Conservation (phyloP, 192 early-diverging fungal genomes). For the Coemansia sp. region DNA sequence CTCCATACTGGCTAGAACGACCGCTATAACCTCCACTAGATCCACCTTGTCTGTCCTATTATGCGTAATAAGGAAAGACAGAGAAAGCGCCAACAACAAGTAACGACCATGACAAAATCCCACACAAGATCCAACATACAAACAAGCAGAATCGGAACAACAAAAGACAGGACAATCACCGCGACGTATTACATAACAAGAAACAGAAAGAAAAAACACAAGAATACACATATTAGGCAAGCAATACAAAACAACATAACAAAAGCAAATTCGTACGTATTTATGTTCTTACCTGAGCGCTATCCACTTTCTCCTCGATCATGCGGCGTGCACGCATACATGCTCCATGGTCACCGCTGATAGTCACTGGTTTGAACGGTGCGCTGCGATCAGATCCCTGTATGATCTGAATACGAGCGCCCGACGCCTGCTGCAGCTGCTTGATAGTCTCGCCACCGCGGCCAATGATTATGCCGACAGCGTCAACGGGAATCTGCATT, state of each 20-base stretch:
- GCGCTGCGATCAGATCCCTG: constrained; percentile 43
- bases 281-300: constrained; percentile 38
- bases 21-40: constrained; percentile 24
- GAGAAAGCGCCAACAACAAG: constrained; percentile 5
- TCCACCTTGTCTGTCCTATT: constrained; percentile 24
- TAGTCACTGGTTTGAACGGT: constrained; percentile 38
- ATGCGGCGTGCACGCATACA: constrained; percentile 43
- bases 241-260: not conserved
- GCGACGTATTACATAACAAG: not conserved
- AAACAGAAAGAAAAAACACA: not conserved
- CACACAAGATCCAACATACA: constrained; percentile 1
- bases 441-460: constrained; percentile 55
- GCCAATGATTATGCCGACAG: constrained; percentile 50
- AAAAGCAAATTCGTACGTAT: not conserved
- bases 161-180: constrained; percentile 1
- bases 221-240: constrained; percentile 6
- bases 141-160: constrained; percentile 15
- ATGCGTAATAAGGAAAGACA: constrained; percentile 4
- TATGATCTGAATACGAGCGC: constrained; percentile 43
- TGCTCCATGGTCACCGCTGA: constrained; percentile 30
- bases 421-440: constrained; percentile 43
- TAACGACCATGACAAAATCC: not conserved
- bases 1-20: constrained; percentile 14
- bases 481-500: constrained; percentile 41
- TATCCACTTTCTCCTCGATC: constrained; percentile 53